These are phyloP conservation scores for Cutaneotrichosporon mucoides DNA, from an alignment of 1,284 basidiomycete species.

Conservation along the genomic window DNA sequence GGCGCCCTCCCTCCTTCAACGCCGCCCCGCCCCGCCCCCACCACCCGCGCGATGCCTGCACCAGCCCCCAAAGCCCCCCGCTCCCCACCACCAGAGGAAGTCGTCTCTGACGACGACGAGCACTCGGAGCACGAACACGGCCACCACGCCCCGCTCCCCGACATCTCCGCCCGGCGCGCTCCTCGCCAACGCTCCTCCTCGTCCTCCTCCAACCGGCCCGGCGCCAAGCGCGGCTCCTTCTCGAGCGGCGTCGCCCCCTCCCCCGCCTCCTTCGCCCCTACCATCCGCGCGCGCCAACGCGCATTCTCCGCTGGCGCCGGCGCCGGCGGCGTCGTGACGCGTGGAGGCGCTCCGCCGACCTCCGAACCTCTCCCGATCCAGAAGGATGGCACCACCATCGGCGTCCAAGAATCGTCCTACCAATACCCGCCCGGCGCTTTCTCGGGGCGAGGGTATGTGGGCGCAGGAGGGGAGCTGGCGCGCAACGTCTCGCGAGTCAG, in stretches of 20 bases:
- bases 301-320: conserved; percentile 13
- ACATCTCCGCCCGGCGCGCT: not conserved
- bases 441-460: too few relatives aligned
- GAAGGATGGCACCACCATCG: not conserved
- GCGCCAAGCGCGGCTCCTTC: not conserved
- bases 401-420: not conserved
- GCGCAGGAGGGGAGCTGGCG: conserved; percentile 10
- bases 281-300: conserved; percentile 5
- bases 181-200: not conserved
- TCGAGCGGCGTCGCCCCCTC: conserved; percentile 1
- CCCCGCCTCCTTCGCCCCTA: not conserved
- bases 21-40: too few relatives aligned
- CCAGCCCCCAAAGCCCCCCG: too few relatives aligned
- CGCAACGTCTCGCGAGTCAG: conserved; percentile 17
- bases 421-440: too few relatives aligned
- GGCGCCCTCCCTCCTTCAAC: too few relatives aligned
- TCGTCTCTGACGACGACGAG: not conserved
- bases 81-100: too few relatives aligned
- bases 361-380: not conserved
- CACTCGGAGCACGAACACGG: conserved; percentile 2
- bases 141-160: conserved; percentile 9
- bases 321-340: conserved; percentile 6
- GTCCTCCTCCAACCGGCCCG: not conserved
- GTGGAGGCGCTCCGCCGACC: conserved; percentile 1
- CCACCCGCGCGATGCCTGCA: too few relatives aligned